phyloP scores from a whole-genome alignment of 352 stramenopile species.

The Phytopythium oedochilum region DNA sequence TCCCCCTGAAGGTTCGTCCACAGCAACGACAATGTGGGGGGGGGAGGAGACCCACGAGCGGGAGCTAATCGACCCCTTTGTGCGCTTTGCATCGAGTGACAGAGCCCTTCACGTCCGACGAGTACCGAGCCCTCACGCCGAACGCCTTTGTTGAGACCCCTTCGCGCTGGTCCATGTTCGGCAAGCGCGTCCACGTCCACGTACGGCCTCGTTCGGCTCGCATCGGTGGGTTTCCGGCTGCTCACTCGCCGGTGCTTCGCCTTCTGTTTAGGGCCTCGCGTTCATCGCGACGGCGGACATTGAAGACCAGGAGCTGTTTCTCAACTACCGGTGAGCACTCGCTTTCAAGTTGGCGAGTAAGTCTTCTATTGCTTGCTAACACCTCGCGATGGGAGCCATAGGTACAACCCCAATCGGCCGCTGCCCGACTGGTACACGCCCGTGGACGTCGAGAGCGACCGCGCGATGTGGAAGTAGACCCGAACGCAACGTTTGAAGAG shows the following conservation, averaged over 20 bases:
- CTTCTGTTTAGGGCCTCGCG: constrained; percentile 49
- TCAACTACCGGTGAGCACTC: constrained; percentile 66
- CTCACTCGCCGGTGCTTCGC: not conserved
- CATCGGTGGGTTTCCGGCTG: too few relatives aligned
- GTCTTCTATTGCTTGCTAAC: not conserved
- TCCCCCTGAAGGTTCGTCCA: constrained; percentile 45
- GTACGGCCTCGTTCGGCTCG: constrained; percentile 22
- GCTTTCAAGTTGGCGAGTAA: not conserved
- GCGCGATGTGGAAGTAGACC: constrained; percentile 79
- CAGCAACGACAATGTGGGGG: not conserved
- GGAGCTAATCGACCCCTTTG: not conserved
- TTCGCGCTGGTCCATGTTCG: constrained; percentile 78
- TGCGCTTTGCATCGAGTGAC: not conserved
- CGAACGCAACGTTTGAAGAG: too few relatives aligned
- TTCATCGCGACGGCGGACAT: constrained; percentile 82
- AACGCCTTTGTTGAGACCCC: constrained; percentile 81
- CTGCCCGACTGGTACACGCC: constrained; percentile 82
- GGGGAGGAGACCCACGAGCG: not conserved
- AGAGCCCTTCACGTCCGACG: constrained; percentile 65
- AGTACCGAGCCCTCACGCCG: constrained; percentile 67
- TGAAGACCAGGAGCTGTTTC: constrained; percentile 71
- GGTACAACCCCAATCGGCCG: constrained; percentile 72
- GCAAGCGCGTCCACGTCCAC: constrained; percentile 81
- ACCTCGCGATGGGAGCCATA: constrained; percentile 6
- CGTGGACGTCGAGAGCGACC: constrained; percentile 74